A percentile compares a stretch with the other conserved stretches of the same genome.
Conservation (phyloP, 78 protist genomes). For the Tieghemostelium lacteum region DNA sequence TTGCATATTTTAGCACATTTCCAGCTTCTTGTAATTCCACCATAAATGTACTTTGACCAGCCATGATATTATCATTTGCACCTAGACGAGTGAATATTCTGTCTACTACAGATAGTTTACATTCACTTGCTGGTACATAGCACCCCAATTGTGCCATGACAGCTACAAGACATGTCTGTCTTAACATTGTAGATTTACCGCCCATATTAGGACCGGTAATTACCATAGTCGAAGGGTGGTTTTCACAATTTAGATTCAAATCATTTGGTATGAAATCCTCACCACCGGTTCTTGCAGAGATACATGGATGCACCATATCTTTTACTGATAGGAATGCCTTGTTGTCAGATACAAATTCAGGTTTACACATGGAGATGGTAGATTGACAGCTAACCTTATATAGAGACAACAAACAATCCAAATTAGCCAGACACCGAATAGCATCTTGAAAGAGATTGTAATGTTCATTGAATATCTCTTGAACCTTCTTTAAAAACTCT, state of each 20-base stretch:
- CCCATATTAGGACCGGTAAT: slow-evolving; percentile 98
- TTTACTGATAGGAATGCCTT: slow-evolving; percentile 8
- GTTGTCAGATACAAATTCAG: not conserved
- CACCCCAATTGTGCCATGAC: slow-evolving; percentile 98
- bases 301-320: slow-evolving; percentile 81
- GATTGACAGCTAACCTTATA: slow-evolving; percentile 40
- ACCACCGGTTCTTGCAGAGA: slow-evolving; percentile 26
- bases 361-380: slow-evolving; percentile 35
- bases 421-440: slow-evolving; percentile 2
- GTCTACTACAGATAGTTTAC: slow-evolving; percentile 93
- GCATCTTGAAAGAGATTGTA: not conserved
- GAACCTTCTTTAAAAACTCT: slow-evolving; percentile 11
- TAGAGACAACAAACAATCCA: slow-evolving; percentile 44
- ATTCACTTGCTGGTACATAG: slow-evolving; percentile 92
- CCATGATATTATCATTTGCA: slow-evolving; percentile 90
- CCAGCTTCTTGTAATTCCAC: slow-evolving; percentile 96
- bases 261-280: slow-evolving; percentile 86
- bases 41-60: slow-evolving; percentile 97
- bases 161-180: slow-evolving; percentile 89
- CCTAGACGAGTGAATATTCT: slow-evolving; percentile 97
- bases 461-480: not conserved
- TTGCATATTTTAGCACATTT: slow-evolving; percentile 88
- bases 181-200: slow-evolving; percentile 95
- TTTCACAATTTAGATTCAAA: slow-evolving; percentile 3
- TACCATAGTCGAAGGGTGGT: slow-evolving; percentile 72